Conservation (phyloP, 257 asterid species). For the Solanum commersonii region DNA sequence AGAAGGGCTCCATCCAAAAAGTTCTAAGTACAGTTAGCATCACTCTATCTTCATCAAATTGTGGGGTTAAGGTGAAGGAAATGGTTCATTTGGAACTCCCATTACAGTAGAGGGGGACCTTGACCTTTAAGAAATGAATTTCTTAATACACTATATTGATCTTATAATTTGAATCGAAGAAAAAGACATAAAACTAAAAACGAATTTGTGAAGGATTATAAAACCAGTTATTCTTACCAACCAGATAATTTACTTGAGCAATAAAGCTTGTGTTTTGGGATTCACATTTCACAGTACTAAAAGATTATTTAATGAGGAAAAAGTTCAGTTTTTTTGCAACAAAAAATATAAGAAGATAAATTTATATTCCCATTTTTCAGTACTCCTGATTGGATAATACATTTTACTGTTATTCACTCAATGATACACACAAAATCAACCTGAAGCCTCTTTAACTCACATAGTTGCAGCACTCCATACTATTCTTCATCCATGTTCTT, state of each 20-base stretch:
- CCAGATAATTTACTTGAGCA: not conserved
- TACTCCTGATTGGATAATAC: not conserved
- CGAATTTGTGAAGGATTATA: not conserved
- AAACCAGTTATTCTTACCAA: not conserved
- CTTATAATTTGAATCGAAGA: not conserved
- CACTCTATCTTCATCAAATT: not conserved
- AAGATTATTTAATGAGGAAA: not conserved
- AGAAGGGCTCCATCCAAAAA: not conserved
- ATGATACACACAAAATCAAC: not conserved
- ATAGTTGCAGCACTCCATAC: not conserved
- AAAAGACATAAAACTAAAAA: not conserved
- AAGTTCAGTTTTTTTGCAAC: not conserved
- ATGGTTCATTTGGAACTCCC: not conserved
- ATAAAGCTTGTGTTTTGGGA: not conserved
- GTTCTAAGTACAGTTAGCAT: not conserved
- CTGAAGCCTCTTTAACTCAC: not conserved
- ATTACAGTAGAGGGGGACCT: not conserved
- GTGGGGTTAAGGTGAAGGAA: not conserved
- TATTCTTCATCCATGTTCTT: slow-evolving; percentile 75
- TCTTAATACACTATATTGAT: not conserved
- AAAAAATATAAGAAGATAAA: not conserved
- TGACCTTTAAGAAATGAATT: not conserved
- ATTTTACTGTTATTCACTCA: not conserved
- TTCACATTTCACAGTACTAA: not conserved
- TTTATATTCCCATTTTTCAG: not conserved